Conservation (phyloP, 1,284 basidiomycete genomes). For the Earliella scabrosa region DNA sequence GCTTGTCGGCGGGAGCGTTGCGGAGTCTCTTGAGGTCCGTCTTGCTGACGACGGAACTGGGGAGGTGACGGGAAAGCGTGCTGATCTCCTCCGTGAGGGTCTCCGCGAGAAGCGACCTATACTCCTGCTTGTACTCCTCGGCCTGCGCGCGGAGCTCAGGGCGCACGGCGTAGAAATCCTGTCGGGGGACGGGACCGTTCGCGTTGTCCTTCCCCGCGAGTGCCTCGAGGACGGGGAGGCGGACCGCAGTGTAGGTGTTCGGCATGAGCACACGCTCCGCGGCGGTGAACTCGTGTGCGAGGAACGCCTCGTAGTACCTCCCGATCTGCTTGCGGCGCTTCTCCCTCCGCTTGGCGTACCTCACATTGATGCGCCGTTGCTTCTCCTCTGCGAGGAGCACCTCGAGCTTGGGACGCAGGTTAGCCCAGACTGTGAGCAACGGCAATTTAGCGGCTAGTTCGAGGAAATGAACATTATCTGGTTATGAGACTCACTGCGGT, state of each 20-base stretch:
- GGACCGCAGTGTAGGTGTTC: background rate
- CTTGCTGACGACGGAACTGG: background rate
- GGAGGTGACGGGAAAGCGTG: no score
- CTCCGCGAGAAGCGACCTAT: background rate
- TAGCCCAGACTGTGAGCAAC: conserved; percentile 1
- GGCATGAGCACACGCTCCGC: background rate
- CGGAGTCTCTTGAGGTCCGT: no score
- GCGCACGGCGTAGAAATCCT: background rate
- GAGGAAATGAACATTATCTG: no score
- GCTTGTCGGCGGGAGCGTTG: no score
- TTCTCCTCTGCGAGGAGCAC: background rate
- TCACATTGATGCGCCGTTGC: background rate
- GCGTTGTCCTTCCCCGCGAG: background rate
- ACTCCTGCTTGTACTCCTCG: background rate
- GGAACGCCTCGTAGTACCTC: background rate
- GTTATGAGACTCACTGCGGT: background rate
- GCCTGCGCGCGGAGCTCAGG: background rate
- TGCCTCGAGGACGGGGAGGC: background rate
- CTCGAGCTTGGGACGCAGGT: conserved; percentile 2
- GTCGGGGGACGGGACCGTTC: background rate
- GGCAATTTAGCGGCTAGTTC: background rate
- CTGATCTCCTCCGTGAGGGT: background rate
- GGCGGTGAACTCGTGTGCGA: background rate
- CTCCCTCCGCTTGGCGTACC: background rate
- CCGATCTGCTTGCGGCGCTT: background rate